A percentile compares a stretch with the other conserved stretches of the same genome.
Conservation (phyloP, 2,329 filamentous ascomycete species). For the Ophiocordyceps australis region DNA sequence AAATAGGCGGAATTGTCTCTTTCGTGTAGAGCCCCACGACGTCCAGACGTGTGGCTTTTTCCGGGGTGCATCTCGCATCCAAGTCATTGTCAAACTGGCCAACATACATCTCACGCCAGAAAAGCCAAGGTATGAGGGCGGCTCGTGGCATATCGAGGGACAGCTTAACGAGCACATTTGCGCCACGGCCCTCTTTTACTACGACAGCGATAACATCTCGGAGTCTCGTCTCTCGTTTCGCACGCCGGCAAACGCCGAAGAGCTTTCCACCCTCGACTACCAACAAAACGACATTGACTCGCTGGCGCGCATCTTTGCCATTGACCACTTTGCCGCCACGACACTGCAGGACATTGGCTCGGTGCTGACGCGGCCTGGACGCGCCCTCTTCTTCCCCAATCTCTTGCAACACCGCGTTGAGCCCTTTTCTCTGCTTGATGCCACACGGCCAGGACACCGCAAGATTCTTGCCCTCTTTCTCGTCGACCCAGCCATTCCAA, state of each 20-base stretch:
- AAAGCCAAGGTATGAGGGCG: conserved; percentile 31
- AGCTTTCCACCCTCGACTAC: conserved; percentile 9
- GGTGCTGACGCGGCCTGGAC: conserved; percentile 24
- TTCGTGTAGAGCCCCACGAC: conserved; percentile 3
- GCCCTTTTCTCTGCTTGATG: conserved; percentile 32
- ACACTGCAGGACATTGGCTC: conserved; percentile 21
- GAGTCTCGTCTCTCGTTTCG: conserved; percentile 30
- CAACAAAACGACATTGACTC: conserved; percentile 14
- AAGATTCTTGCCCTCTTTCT: conserved; percentile 43
- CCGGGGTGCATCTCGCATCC: conserved; percentile 18
- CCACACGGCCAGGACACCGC: conserved; percentile 32
- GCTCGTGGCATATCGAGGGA: conserved; percentile 37
- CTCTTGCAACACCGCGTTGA: conserved; percentile 29
- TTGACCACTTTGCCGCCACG: conserved; percentile 4
- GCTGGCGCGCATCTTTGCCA: conserved; percentile 17
- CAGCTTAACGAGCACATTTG: conserved; percentile 43
- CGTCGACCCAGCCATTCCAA: conserved; percentile 32
- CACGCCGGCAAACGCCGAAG: conserved; percentile 15
- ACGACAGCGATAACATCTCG: conserved; percentile 40
- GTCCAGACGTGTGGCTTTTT: conserved; percentile 10
- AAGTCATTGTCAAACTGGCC: conserved; percentile 46
- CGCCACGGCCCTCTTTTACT: conserved; percentile 44
- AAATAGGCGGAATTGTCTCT: background rate
- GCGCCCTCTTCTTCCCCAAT: conserved; percentile 38
- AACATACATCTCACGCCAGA: conserved; percentile 42